phyloP scores from a whole-genome alignment of 2,329 filamentous ascomycete genomes.

The Penicillium sp. region DNA sequence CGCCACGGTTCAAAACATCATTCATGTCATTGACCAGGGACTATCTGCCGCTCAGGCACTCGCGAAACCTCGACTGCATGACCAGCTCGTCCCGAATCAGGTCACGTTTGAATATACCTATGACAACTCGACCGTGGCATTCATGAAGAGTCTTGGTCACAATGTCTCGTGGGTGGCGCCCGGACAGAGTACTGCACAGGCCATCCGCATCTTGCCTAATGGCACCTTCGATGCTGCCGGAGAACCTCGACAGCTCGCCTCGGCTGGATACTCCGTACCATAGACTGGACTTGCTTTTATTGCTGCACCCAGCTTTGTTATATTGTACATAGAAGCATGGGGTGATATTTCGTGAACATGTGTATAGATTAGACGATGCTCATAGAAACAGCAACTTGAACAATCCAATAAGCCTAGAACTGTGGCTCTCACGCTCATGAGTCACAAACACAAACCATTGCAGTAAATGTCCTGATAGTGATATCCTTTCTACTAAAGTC shows the following conservation, averaged over 20 bases:
- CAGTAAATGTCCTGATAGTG: no score
- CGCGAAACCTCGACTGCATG: slow-evolving; percentile 71
- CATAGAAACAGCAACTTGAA: no score
- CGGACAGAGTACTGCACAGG: slow-evolving; percentile 72
- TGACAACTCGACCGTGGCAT: slow-evolving; percentile 66
- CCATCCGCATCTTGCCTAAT: slow-evolving; percentile 62
- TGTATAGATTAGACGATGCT: no score
- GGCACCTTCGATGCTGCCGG: slow-evolving; percentile 77
- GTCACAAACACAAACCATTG: no score
- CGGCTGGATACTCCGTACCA: slow-evolving; percentile 63
- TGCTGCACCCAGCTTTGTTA: neutral
- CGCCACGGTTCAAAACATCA: slow-evolving; percentile 72
- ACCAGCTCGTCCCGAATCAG: slow-evolving; percentile 76
- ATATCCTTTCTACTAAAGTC: no score
- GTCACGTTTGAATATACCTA: slow-evolving; percentile 71
- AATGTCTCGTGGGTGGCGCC: slow-evolving; percentile 71
- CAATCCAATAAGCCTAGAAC: no score
- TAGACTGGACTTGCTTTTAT: slow-evolving; percentile 29
- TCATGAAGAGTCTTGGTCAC: slow-evolving; percentile 68
- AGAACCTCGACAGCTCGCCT: slow-evolving; percentile 75
- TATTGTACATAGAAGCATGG: neutral
- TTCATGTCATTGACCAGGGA: slow-evolving; percentile 71
- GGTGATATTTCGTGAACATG: no score
- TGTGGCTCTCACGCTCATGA: no score
- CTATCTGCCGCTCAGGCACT: slow-evolving; percentile 67